Conservation (phyloP, 768 basidiomycete species). For the Agrocybe pediades region DNA sequence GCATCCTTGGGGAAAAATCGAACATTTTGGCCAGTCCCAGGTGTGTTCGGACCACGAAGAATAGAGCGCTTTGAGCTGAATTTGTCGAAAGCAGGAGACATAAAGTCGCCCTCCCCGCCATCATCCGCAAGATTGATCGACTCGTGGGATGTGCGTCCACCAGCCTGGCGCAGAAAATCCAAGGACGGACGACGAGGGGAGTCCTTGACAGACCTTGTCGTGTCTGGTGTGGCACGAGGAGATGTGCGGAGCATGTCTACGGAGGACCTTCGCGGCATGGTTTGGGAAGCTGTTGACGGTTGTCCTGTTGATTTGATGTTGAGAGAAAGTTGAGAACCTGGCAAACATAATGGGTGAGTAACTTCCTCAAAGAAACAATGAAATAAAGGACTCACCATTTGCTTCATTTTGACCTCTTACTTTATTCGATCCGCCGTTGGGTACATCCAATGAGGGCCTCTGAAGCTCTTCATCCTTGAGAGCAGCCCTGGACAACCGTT, state of each 20-base stretch:
- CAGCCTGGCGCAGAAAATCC: constrained; percentile 36
- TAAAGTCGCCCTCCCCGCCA: constrained; percentile 27
- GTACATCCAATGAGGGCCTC: constrained; percentile 29
- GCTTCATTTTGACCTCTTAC: constrained; percentile 44
- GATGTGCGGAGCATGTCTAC: constrained; percentile 33
- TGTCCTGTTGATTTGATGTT: constrained; percentile 18
- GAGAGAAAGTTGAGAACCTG: constrained; percentile 36
- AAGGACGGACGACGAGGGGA: constrained; percentile 37
- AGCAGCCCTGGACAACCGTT: constrained; percentile 46
- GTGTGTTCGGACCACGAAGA: constrained; percentile 68
- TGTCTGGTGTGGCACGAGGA: constrained; percentile 18
- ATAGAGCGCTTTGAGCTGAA: constrained; percentile 70
- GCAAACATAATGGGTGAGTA: not conserved
- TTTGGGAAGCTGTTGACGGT: constrained; percentile 12
- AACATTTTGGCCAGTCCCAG: constrained; percentile 78
- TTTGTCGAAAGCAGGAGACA: constrained; percentile 32
- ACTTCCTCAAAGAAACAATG: not conserved
- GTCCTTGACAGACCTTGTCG: constrained; percentile 25
- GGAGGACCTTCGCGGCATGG: constrained; percentile 29
- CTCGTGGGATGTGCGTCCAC: constrained; percentile 17
- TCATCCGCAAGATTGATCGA: constrained; percentile 17
- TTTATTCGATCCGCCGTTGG: constrained; percentile 50
- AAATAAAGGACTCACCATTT: constrained; percentile 33
- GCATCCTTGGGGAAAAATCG: constrained; percentile 76
- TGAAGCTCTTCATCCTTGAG: constrained; percentile 42